A percentile compares a stretch with the other conserved stretches of the same genome.
Conservation (phyloP, 2,329 filamentous ascomycete genomes). For the Rhynchosporium agropyri region DNA sequence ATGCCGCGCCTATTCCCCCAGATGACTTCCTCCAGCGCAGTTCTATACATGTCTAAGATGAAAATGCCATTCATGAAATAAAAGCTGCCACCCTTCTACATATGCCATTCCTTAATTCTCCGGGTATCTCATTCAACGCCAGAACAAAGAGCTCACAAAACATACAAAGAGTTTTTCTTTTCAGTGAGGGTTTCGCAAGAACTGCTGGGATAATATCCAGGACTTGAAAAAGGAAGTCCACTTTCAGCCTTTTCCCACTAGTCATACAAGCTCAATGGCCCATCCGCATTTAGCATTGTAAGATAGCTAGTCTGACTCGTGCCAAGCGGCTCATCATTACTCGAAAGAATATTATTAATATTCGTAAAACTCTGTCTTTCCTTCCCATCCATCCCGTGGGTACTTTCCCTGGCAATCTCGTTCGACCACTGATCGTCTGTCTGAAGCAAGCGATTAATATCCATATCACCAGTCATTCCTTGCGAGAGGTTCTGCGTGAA, state of each 20-base stretch:
- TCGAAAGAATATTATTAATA: slow-evolving; percentile 37
- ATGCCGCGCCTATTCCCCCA: too few relatives aligned
- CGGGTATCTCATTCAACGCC: too few relatives aligned
- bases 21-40: too few relatives aligned
- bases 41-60: too few relatives aligned
- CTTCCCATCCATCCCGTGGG: slow-evolving; percentile 30
- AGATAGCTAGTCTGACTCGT: slow-evolving; percentile 32
- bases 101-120: too few relatives aligned
- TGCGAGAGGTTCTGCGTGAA: slow-evolving; percentile 45
- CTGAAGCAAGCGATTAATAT: slow-evolving; percentile 61
- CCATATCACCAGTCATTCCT: slow-evolving; percentile 53
- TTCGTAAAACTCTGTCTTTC: slow-evolving; percentile 38
- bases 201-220: too few relatives aligned
- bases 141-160: too few relatives aligned
- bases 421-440: slow-evolving; percentile 48
- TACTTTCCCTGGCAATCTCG: slow-evolving; percentile 17
- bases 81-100: too few relatives aligned
- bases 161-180: too few relatives aligned
- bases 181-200: too few relatives aligned
- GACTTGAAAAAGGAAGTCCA: too few relatives aligned
- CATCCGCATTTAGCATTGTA: slow-evolving; percentile 35
- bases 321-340: slow-evolving; percentile 27
- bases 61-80: too few relatives aligned
- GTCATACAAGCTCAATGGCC: slow-evolving; percentile 29
- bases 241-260: not conserved